Conservation (phyloP, 2,329 filamentous ascomycete species). For the Thermoascus crustaceus region DNA sequence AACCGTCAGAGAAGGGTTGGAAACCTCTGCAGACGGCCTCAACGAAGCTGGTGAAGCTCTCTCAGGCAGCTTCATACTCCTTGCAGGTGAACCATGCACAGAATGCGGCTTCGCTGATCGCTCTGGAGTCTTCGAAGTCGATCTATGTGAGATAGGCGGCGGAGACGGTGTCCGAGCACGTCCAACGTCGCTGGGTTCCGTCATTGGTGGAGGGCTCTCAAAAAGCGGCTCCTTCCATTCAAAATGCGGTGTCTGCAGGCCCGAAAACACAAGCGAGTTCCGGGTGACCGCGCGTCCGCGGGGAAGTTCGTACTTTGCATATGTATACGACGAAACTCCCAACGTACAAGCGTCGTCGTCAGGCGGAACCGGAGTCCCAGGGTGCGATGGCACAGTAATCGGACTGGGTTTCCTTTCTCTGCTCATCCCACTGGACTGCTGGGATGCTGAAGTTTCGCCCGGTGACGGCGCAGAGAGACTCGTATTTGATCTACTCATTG, state of each 20-base stretch:
- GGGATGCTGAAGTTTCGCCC: constrained; percentile 17
- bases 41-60: constrained; percentile 3
- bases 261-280: constrained; percentile 52
- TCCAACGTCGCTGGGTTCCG: constrained; percentile 13
- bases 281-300: constrained; percentile 72
- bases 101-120: constrained; percentile 20
- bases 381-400: constrained; percentile 21
- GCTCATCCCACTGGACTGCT: constrained; percentile 8
- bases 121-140: constrained; percentile 15
- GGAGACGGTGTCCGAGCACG: constrained; percentile 26
- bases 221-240: constrained; percentile 55
- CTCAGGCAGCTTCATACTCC: constrained; percentile 4
- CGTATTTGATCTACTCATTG: constrained; percentile 56
- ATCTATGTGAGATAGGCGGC: constrained; percentile 9
- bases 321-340: constrained; percentile 67
- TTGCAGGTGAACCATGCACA: constrained; percentile 8
- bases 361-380: too few species aligned
- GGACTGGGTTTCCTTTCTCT: constrained; percentile 21
- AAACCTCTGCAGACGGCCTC: not conserved
- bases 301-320: constrained; percentile 76
- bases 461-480: constrained; percentile 28
- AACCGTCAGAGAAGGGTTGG: constrained; percentile 7
- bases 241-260: constrained; percentile 48
- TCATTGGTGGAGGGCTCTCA: constrained; percentile 28
- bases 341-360: constrained; percentile 26